Evolutionary conservation across 495 filamentous ascomycete species (phyloP).

Genomic region (Hypoxylon trugodes): DNA sequence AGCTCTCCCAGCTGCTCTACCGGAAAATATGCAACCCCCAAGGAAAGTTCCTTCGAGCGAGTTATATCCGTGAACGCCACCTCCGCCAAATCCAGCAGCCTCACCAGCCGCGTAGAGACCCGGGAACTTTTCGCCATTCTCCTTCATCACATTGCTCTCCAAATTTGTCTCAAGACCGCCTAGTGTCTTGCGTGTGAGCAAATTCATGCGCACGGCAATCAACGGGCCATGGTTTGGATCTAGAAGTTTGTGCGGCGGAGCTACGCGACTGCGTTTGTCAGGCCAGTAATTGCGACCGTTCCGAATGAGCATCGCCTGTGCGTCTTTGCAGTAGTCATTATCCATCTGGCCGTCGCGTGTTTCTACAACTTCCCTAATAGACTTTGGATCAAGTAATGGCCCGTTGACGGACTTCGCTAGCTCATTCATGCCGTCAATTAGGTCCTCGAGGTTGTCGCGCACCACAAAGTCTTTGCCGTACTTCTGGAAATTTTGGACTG

Average conservation of each 20-base stretch:
- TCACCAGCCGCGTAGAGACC: constrained; percentile 63
- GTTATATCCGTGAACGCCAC: constrained; percentile 61
- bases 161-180: constrained; percentile 64
- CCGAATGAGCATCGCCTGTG: constrained; percentile 60
- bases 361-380: constrained; percentile 52
- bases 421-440: constrained; percentile 60
- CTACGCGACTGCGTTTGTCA: constrained; percentile 52
- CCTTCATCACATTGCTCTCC: constrained; percentile 55
- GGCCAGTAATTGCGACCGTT: constrained; percentile 60
- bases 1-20: constrained; percentile 54
- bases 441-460: constrained; percentile 54
- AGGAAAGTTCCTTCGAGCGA: constrained; percentile 61
- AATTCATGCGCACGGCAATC: constrained; percentile 60
- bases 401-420: constrained; percentile 46
- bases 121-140: constrained; percentile 52
- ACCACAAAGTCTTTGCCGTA: constrained; percentile 60
- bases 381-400: constrained; percentile 47
- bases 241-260: constrained; percentile 54
- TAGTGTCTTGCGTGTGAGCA: constrained; percentile 61
- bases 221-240: constrained; percentile 58
- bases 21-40: constrained; percentile 62
- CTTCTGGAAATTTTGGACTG: constrained; percentile 60
- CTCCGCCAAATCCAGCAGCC: constrained; percentile 62
- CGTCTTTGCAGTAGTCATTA: constrained; percentile 60
- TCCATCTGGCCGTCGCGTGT: constrained; percentile 57